A percentile compares a stretch with the other conserved stretches of the same genome.
phyloP scores from a whole-genome alignment of 192 early-diverging fungal genomes.

The Coemansia sp. region DNA sequence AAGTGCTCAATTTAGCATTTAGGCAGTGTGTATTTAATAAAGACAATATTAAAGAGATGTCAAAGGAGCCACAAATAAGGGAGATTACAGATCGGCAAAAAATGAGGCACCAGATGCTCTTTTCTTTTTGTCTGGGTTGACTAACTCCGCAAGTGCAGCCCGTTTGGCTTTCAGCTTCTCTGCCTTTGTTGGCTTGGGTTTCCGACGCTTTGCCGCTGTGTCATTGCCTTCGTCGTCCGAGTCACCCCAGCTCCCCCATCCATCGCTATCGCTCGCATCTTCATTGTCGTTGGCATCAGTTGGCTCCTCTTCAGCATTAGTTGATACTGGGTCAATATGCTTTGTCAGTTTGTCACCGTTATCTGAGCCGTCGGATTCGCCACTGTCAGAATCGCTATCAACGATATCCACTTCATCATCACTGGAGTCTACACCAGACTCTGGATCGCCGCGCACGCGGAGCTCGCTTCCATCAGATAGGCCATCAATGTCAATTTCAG shows the following conservation, averaged over 20 bases:
- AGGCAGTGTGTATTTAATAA: not conserved
- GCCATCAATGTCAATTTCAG: conserved; percentile 48
- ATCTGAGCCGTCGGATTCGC: not conserved
- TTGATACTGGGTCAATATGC: not conserved
- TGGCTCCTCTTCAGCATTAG: not conserved
- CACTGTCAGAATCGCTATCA: conserved; percentile 13
- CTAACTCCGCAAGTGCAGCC: conserved; percentile 10
- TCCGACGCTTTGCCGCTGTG: not conserved
- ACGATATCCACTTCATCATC: not conserved
- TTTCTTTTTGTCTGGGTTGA: conserved; percentile 8
- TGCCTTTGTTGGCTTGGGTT: conserved; percentile 15
- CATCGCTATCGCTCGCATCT: conserved; percentile 9
- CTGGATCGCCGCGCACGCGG: not conserved
- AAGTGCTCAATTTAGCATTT: too few species aligned
- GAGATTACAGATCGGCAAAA: conserved; percentile 31
- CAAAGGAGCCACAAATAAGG: not conserved
- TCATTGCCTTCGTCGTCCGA: conserved; percentile 19
- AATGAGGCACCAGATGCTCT: conserved; percentile 16
- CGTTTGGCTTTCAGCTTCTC: conserved; percentile 25
- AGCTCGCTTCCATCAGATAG: conserved; percentile 41
- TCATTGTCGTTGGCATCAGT: not conserved
- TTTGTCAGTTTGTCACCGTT: not conserved
- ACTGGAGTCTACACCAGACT: conserved; percentile 4
- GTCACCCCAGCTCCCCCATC: conserved; percentile 42
- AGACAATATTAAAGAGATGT: not conserved